Evolutionary conservation across 2,329 filamentous ascomycete genomes (phyloP).

Genomic region (Scorias spongiosa): DNA sequence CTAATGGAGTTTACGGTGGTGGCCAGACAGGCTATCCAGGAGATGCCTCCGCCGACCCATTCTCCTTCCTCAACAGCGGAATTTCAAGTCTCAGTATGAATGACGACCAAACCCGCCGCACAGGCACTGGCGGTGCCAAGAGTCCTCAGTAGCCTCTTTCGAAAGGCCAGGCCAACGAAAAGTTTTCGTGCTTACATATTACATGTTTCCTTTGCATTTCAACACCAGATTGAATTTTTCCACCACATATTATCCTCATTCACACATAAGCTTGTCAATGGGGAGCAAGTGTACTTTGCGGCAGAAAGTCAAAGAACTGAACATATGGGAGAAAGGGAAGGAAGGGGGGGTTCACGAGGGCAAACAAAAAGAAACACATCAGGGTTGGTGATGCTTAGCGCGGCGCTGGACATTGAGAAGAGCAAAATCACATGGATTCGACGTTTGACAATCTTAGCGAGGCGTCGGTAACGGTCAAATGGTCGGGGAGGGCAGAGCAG

Average conservation of each 20-base stretch:
- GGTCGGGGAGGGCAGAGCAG: background rate
- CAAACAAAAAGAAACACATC: background rate
- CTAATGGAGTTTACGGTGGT: conserved; percentile 47
- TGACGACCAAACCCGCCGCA: conserved; percentile 32
- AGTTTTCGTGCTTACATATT: too few relatives aligned
- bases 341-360: background rate
- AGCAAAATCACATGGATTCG: background rate
- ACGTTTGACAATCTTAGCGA: background rate
- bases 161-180: too few relatives aligned
- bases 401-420: background rate
- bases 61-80: conserved; percentile 62
- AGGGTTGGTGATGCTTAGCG: background rate
- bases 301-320: background rate
- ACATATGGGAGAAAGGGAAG: background rate
- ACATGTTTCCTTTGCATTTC: too few relatives aligned
- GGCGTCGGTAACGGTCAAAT: background rate
- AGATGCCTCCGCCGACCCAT: conserved; percentile 55
- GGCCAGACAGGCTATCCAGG: conserved; percentile 23
- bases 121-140: conserved; percentile 19
- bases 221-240: background rate
- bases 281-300: background rate
- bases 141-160: conserved; percentile 15
- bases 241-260: background rate
- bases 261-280: background rate
- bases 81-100: conserved; percentile 60